Conservation (phyloP, 805 yeast genomes). For the Candida quercuum region DNA sequence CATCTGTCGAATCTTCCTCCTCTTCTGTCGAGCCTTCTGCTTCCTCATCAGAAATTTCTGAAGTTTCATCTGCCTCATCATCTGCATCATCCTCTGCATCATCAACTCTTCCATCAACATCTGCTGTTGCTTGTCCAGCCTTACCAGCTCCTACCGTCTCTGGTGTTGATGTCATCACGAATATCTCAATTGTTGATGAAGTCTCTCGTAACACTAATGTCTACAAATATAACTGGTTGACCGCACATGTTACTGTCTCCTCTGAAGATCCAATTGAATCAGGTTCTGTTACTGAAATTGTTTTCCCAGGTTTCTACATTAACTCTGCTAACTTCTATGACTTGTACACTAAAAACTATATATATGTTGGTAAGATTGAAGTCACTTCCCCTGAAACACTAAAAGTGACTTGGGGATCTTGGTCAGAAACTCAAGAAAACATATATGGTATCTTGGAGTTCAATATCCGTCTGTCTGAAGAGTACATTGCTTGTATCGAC, state of each 20-base stretch:
- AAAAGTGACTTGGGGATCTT: constrained; percentile 4
- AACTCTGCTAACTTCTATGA: not conserved
- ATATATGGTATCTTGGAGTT: constrained; percentile 3
- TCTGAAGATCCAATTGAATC: constrained; percentile 2
- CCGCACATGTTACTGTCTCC: constrained; percentile 1
- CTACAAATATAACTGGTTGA: constrained; percentile 4
- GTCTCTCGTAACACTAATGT: not conserved
- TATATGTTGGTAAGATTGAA: not conserved
- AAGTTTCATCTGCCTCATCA: not conserved
- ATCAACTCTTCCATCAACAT: not conserved
- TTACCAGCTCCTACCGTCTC: constrained; percentile 2
- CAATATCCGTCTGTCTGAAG: constrained; percentile 3
- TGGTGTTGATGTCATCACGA: constrained; percentile 3
- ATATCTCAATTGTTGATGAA: constrained; percentile 3
- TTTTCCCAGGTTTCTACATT: constrained; percentile 4
- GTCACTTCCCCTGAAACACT: not conserved
- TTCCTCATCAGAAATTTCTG: not conserved
- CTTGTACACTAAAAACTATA: not conserved
- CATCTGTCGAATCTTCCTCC: no score
- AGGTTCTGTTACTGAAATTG: constrained; percentile 5
- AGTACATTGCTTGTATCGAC: not conserved
- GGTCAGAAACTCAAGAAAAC: constrained; percentile 3
- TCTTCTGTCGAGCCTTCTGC: no score
- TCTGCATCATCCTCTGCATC: constrained; percentile 2
- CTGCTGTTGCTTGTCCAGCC: not conserved